Evolutionary conservation across 2,329 filamentous ascomycete species (phyloP).

Genomic region (Trichophaea hybrida): DNA sequence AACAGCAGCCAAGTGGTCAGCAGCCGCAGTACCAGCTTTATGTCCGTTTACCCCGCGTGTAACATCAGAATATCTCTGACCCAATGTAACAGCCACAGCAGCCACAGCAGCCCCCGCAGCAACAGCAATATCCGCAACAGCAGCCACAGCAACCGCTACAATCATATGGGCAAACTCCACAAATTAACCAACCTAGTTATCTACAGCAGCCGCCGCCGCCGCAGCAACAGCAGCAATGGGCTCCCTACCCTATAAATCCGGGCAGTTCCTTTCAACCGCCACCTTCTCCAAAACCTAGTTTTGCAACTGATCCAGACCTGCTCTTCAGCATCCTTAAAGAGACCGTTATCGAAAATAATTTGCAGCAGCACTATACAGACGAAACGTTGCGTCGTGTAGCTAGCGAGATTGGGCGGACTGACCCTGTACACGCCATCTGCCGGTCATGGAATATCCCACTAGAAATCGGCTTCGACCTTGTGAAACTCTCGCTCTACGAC

Average conservation of each 20-base stretch:
- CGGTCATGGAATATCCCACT: constrained; percentile 27
- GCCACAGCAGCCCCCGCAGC: background rate
- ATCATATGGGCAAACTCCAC: background rate
- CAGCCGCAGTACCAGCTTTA: constrained; percentile 17
- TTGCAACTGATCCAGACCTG: constrained; percentile 12
- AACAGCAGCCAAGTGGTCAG: constrained; percentile 1
- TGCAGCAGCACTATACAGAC: constrained; percentile 19
- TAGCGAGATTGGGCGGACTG: constrained; percentile 16
- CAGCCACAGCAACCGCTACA: background rate
- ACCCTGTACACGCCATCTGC: constrained; percentile 25
- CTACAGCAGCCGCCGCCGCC: constrained; percentile 7
- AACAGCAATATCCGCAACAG: background rate
- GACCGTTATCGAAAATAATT: constrained; percentile 17
- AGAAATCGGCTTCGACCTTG: constrained; percentile 29
- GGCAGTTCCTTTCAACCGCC: background rate
- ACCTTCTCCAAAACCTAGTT: background rate
- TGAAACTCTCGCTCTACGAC: constrained; percentile 30
- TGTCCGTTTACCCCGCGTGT: constrained; percentile 4
- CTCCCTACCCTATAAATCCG: background rate
- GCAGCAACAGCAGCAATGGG: background rate
- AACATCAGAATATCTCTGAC: background rate
- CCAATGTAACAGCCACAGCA: background rate
- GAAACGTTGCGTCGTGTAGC: constrained; percentile 9
- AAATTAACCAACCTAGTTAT: background rate
- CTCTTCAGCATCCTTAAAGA: constrained; percentile 20